phyloP scores from a whole-genome alignment of 2,329 filamentous ascomycete genomes.

The Colletotrichum falcatum region DNA sequence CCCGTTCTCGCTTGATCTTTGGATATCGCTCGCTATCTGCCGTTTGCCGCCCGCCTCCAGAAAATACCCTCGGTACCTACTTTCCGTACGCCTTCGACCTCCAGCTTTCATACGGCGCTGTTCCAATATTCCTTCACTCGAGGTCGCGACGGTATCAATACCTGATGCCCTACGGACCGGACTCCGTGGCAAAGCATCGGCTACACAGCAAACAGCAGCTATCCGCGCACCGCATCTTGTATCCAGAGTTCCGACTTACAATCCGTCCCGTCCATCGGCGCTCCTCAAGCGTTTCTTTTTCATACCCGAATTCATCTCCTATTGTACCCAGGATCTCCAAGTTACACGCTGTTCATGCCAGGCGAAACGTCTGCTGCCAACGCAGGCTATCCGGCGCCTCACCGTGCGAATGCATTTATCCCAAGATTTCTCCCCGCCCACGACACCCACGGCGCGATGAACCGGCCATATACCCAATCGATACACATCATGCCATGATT shows the following conservation, averaged over 20 bases:
- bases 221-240: background rate
- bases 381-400: conserved; percentile 1
- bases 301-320: background rate
- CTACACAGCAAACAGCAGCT: background rate
- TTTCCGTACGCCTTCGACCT: background rate
- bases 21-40: background rate
- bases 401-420: conserved; percentile 29
- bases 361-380: background rate
- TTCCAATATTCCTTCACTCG: conserved; percentile 5
- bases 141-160: conserved; percentile 6
- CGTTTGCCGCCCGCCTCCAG: background rate
- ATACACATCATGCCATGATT: conserved; percentile 26
- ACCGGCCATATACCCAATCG: conserved; percentile 3
- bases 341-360: background rate
- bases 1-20: conserved; percentile 1
- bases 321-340: background rate
- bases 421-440: background rate
- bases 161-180: background rate
- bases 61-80: background rate
- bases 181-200: background rate
- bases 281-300: background rate
- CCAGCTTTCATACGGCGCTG: background rate
- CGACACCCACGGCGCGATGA: conserved; percentile 14
- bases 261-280: background rate
- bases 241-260: background rate